These are phyloP conservation scores for Microbotryomycetes sp. DNA, from an alignment of 1,284 basidiomycete genomes.

Conservation along the genomic window DNA sequence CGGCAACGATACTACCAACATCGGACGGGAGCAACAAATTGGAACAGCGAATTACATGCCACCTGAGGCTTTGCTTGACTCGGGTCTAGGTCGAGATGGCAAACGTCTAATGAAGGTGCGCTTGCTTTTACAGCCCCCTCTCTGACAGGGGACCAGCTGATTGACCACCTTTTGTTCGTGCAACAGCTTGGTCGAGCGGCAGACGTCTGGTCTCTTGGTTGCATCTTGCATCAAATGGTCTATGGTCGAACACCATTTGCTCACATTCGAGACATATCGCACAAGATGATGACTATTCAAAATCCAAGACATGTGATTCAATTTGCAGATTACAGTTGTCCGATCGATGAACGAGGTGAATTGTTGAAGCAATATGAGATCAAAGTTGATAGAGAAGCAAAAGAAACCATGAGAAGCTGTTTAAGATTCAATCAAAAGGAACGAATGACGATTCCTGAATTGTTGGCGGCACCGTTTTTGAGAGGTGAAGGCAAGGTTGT, in stretches of 20 bases:
- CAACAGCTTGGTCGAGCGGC: constrained; percentile 55
- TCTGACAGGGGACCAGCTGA: no score
- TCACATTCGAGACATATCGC: constrained; percentile 71
- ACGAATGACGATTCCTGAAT: constrained; percentile 68
- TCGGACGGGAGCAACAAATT: constrained; percentile 87
- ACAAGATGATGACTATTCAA: constrained; percentile 83
- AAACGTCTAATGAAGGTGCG: constrained; percentile 37
- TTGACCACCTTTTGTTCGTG: no score
- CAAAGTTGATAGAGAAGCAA: constrained; percentile 60
- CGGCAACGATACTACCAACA: constrained; percentile 93
- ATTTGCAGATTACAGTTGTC: constrained; percentile 61
- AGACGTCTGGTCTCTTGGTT: constrained; percentile 97
- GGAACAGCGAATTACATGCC: constrained; percentile 96
- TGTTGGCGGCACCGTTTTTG: constrained; percentile 39
- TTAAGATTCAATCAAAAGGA: constrained; percentile 66
- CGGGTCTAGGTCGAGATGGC: constrained; percentile 33
- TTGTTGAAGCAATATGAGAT: constrained; percentile 58
- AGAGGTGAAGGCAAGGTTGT: constrained; percentile 15
- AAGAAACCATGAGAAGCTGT: constrained; percentile 67
- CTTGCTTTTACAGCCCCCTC: no score
- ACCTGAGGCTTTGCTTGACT: constrained; percentile 59
- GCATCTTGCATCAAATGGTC: constrained; percentile 94
- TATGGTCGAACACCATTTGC: constrained; percentile 87
- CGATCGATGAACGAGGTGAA: constrained; percentile 53
- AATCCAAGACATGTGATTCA: constrained; percentile 64